These are phyloP conservation scores for Yarrowia sp. DNA, from an alignment of 805 yeast genomes.

Conservation along the genomic window DNA sequence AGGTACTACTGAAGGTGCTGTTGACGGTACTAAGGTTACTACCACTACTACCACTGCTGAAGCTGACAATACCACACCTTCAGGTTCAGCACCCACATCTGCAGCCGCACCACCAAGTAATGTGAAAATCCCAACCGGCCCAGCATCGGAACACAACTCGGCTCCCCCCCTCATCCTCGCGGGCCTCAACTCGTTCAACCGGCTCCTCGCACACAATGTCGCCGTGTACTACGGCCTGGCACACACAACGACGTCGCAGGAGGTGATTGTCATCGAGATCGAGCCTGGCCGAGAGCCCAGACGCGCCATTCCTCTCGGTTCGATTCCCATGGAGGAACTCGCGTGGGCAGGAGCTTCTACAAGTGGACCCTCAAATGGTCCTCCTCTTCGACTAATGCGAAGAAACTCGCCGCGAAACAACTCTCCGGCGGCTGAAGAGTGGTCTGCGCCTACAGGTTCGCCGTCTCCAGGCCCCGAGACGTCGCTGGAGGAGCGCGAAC, in stretches of 20 bases:
- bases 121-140: slow-evolving; percentile 5
- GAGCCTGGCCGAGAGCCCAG: slow-evolving; percentile 8
- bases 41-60: too few relatives aligned
- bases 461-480: not conserved
- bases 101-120: too few relatives aligned
- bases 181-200: slow-evolving; percentile 59
- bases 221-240: slow-evolving; percentile 65
- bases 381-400: slow-evolving; percentile 14
- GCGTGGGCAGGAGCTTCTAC: slow-evolving; percentile 24
- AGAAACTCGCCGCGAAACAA: slow-evolving; percentile 24
- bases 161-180: slow-evolving; percentile 16
- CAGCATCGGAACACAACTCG: not conserved
- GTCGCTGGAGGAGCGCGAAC: slow-evolving; percentile 41
- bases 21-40: not conserved
- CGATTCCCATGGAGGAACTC: slow-evolving; percentile 6
- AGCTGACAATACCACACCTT: too few relatives aligned
- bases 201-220: slow-evolving; percentile 65
- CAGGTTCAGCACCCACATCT: too few relatives aligned
- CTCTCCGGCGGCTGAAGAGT: slow-evolving; percentile 7
- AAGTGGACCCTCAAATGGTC: slow-evolving; percentile 5
- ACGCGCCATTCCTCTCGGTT: slow-evolving; percentile 9
- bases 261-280: slow-evolving; percentile 43
- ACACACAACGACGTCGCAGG: slow-evolving; percentile 52
- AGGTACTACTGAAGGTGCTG: not conserved
- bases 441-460: not conserved